Evolutionary conservation across 805 yeast genomes (phyloP).

Genomic region (Metschnikowia lachancei): DNA sequence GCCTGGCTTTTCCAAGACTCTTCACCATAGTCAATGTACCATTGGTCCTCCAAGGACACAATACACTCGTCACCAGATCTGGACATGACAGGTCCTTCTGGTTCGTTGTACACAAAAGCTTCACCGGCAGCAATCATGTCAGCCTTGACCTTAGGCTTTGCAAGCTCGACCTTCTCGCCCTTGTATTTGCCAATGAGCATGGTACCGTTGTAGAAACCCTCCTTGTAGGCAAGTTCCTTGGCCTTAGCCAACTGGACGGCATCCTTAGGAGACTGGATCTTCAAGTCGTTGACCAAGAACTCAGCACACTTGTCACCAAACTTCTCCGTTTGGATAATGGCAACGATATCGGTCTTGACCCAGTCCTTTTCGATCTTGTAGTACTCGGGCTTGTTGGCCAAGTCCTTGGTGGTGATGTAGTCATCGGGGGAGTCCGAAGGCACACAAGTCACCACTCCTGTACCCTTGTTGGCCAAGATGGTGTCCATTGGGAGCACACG

Average conservation of each 20-base stretch:
- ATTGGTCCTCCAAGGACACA: constrained; percentile 96
- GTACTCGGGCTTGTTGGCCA: constrained; percentile 85
- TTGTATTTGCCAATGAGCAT: constrained; percentile 77
- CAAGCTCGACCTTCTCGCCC: constrained; percentile 88
- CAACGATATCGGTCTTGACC: constrained; percentile 71
- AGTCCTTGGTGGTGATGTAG: constrained; percentile 79
- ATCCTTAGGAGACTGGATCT: constrained; percentile 95
- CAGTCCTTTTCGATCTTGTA: constrained; percentile 82
- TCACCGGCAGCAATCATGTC: constrained; percentile 74
- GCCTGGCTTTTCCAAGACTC: constrained; percentile 81
- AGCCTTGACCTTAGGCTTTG: constrained; percentile 81
- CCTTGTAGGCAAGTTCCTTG: constrained; percentile 92
- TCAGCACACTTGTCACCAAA: constrained; percentile 91
- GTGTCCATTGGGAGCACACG: constrained; percentile 97
- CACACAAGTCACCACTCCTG: constrained; percentile 98
- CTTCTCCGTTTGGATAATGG: constrained; percentile 75
- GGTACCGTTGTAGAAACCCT: constrained; percentile 89
- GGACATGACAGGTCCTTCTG: constrained; percentile 84
- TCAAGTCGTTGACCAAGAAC: constrained; percentile 74
- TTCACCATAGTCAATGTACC: constrained; percentile 98
- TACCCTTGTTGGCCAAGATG: constrained; percentile 90
- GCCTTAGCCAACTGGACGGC: constrained; percentile 82
- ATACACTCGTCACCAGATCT: constrained; percentile 97
- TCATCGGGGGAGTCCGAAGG: constrained; percentile 99
- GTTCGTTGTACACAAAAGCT: constrained; percentile 91